Evolutionary conservation across 305 asterid species (phyloP).

Genomic region (Withania somnifera): DNA sequence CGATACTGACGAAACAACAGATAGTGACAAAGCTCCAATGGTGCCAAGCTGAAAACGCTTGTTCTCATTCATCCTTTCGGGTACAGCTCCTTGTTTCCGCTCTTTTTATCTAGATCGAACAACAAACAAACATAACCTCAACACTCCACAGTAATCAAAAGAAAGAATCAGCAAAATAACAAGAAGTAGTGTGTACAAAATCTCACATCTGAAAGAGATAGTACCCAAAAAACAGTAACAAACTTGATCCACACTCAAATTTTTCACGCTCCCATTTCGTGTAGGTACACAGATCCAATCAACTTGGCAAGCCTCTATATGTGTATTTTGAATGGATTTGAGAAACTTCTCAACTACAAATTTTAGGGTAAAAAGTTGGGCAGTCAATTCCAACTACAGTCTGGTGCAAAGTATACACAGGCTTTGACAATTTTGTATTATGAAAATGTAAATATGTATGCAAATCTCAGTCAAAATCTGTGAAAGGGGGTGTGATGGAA

Average conservation of each 20-base stretch:
- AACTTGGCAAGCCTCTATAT: neutral
- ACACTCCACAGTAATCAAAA: neutral
- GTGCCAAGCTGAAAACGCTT: constrained; percentile 74
- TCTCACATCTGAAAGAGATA: neutral
- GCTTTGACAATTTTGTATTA: neutral
- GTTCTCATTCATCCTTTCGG: constrained; percentile 45
- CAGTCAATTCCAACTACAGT: constrained; percentile 20
- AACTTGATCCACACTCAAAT: neutral
- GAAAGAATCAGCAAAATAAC: neutral
- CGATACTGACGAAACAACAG: constrained; percentile 88
- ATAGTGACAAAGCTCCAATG: constrained; percentile 74
- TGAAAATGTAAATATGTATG: neutral
- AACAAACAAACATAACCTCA: neutral
- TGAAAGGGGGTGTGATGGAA: neutral
- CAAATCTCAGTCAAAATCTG: neutral
- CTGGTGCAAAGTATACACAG: neutral
- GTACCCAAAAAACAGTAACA: neutral
- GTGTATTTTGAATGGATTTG: neutral
- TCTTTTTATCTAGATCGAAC: constrained; percentile 14
- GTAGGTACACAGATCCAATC: constrained; percentile 3
- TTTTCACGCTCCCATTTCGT: neutral
- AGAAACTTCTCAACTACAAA: neutral
- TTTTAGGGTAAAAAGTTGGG: constrained; percentile 23
- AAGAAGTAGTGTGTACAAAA: neutral
- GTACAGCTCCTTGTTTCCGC: constrained; percentile 6